Evolutionary conservation across 2,329 filamentous ascomycete species (phyloP).

Genomic region (Phialophora expanda): DNA sequence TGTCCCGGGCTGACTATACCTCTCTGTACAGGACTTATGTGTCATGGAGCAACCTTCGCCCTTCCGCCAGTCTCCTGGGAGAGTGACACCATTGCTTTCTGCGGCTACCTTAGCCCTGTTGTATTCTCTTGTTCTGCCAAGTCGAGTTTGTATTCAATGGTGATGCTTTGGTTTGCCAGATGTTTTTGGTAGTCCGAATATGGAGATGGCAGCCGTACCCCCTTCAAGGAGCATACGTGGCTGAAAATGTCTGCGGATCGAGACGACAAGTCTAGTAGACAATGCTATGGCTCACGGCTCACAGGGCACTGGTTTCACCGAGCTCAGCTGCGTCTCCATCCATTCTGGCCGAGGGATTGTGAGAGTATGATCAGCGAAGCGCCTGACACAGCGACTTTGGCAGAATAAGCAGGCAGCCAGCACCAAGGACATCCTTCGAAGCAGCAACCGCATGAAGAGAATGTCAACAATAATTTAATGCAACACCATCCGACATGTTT

Average conservation of each 20-base stretch:
- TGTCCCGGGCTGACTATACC: neutral
- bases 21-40: neutral
- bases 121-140: slow-evolving; percentile 20
- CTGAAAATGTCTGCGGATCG: neutral
- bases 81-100: neutral
- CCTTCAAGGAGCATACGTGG: neutral
- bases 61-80: neutral
- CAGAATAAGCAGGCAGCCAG: neutral
- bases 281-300: neutral
- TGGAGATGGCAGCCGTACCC: neutral
- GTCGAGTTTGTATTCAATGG: slow-evolving; percentile 5
- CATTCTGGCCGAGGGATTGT: neutral
- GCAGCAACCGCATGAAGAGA: neutral
- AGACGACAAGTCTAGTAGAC: neutral
- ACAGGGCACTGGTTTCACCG: neutral
- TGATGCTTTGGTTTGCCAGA: neutral
- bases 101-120: slow-evolving; percentile 7
- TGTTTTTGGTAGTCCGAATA: neutral
- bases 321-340: neutral
- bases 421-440: neutral
- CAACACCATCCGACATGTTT: neutral
- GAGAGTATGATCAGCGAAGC: neutral
- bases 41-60: slow-evolving; percentile 8
- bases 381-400: neutral
- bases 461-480: neutral